These are phyloP conservation scores for Pleurotus tuoliensis DNA, from an alignment of 768 basidiomycete genomes.

Conservation along the genomic window DNA sequence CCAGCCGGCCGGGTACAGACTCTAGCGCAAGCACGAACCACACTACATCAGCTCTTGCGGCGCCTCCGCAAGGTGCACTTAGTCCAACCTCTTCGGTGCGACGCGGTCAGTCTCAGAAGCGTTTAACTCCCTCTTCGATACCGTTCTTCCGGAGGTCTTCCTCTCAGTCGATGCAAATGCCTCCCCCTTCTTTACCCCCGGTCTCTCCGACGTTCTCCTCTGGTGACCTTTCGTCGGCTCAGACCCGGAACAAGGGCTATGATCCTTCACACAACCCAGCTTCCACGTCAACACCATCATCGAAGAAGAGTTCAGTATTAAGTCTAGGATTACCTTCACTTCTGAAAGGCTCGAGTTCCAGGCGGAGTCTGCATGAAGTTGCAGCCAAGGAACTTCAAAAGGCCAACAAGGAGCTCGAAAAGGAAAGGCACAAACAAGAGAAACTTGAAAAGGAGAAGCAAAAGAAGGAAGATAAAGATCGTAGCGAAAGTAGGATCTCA, in stretches of 20 bases:
- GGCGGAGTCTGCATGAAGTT: slow-evolving; percentile 66
- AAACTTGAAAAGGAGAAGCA: slow-evolving; percentile 47
- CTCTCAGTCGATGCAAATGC: slow-evolving; percentile 80
- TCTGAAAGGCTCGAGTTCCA: slow-evolving; percentile 79
- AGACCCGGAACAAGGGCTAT: slow-evolving; percentile 38
- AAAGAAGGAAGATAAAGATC: slow-evolving; percentile 80
- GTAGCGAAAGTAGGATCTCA: slow-evolving; percentile 88
- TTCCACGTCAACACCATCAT: slow-evolving; percentile 53
- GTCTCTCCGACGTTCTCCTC: slow-evolving; percentile 42
- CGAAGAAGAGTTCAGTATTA: slow-evolving; percentile 80
- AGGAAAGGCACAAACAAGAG: slow-evolving; percentile 48
- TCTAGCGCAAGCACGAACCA: slow-evolving; percentile 73
- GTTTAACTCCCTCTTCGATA: slow-evolving; percentile 88
- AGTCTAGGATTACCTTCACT: slow-evolving; percentile 79
- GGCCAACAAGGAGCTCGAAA: slow-evolving; percentile 38
- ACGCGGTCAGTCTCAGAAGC: slow-evolving; percentile 62
- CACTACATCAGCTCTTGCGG: slow-evolving; percentile 48
- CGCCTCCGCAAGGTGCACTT: slow-evolving; percentile 56
- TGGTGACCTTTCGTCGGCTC: slow-evolving; percentile 32
- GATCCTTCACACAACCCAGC: slow-evolving; percentile 47
- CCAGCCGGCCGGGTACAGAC: slow-evolving; percentile 70
- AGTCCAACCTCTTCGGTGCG: slow-evolving; percentile 71
- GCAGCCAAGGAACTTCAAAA: slow-evolving; percentile 55
- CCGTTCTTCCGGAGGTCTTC: slow-evolving; percentile 93
- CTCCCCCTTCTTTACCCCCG: slow-evolving; percentile 49